A percentile compares a stretch with the other conserved stretches of the same genome.
These are phyloP conservation scores for Phylloporus sp. DNA, from an alignment of 768 basidiomycete genomes.

Conservation along the genomic window DNA sequence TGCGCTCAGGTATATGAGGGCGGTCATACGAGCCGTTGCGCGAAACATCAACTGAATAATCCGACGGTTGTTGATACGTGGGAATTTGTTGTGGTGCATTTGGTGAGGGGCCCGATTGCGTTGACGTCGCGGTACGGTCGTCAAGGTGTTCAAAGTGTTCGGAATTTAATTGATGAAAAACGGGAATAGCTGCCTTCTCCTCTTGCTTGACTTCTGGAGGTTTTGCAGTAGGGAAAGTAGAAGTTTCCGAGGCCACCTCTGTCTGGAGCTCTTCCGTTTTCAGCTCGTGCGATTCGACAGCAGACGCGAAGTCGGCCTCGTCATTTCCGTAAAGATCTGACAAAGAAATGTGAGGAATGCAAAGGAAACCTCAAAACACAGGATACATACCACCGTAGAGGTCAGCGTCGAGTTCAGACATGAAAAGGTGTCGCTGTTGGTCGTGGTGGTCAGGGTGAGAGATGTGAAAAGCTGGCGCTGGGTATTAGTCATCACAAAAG, in stretches of 20 bases:
- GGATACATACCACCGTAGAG: slow-evolving; percentile 72
- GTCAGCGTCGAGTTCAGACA: slow-evolving; percentile 87
- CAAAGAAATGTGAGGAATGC: not conserved
- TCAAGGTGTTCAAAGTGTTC: slow-evolving; percentile 16
- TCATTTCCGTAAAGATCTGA: slow-evolving; percentile 67
- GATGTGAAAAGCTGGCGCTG: slow-evolving; percentile 22
- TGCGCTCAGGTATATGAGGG: slow-evolving; percentile 52
- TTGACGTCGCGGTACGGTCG: slow-evolving; percentile 6
- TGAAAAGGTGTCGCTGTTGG: slow-evolving; percentile 23
- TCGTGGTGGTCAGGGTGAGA: slow-evolving; percentile 36
- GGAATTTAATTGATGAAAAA: slow-evolving; percentile 4
- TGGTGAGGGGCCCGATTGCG: slow-evolving; percentile 31
- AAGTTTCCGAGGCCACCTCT: slow-evolving; percentile 24
- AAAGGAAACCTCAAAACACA: not conserved
- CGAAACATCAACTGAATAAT: slow-evolving; percentile 41
- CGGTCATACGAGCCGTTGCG: slow-evolving; percentile 40
- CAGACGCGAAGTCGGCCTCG: slow-evolving; percentile 56
- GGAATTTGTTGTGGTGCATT: slow-evolving; percentile 66
- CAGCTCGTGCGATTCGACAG: slow-evolving; percentile 36
- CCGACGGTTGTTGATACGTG: slow-evolving; percentile 68
- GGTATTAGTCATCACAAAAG: slow-evolving; percentile 25
- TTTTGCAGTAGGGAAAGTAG: slow-evolving; percentile 18
- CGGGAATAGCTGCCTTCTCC: slow-evolving; percentile 4
- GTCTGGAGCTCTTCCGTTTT: slow-evolving; percentile 26
- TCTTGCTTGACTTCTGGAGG: slow-evolving; percentile 19